Base-by-base conservation (phyloP, 768 basidiomycete species). In the Lactarius pseudohatsudake region DNA sequence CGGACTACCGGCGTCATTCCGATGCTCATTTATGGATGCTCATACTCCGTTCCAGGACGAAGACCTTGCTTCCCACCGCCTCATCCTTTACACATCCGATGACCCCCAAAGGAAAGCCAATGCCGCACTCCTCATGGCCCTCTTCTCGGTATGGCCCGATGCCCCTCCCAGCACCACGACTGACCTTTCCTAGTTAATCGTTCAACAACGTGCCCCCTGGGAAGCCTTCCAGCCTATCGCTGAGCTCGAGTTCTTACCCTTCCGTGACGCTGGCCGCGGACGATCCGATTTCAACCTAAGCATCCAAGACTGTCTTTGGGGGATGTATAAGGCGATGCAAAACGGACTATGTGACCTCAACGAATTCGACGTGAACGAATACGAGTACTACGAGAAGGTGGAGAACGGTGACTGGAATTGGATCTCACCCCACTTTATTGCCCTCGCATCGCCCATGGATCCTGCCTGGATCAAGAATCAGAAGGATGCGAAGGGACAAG, bases 371-470 rank as follows among this genome's bases (percentile, higher is more conserved):
- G 86, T 94, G 55, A 90, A 91, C 67, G 94, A 96, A 69, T 98
- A 98, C 75, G 93, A 95, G 76, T 90, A 81, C 75, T 96, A 95
- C 75, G 96, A 98, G 75, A 95, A 95, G 77, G 94, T 96, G 53
- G 93, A 94, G 77, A 94, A 94, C 73, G 91, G 92, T 16, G 94
- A 96, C 76, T 95, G 94, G 91, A 96, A 96, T 73, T 96, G 92
- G 92, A 83, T 94, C 77, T 93, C 92, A 0, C 92, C 92, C 1
- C 85, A 90, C 69, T 94, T 95, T 73, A 90, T 98, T 72, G 94
- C 96, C 13, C 96, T 98, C 72, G 96, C 96, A 4, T 95, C 93
- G 0, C 96, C 95, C 0, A 85, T 92, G 68, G 93, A 96, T 74
- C 80, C 85, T 0, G 80, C 81, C 45, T 96, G 90, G 86, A 82